These are phyloP conservation scores for Vitis hybrid DNA, from an alignment of 177 flowering plant genomes.

Conservation along the genomic window DNA sequence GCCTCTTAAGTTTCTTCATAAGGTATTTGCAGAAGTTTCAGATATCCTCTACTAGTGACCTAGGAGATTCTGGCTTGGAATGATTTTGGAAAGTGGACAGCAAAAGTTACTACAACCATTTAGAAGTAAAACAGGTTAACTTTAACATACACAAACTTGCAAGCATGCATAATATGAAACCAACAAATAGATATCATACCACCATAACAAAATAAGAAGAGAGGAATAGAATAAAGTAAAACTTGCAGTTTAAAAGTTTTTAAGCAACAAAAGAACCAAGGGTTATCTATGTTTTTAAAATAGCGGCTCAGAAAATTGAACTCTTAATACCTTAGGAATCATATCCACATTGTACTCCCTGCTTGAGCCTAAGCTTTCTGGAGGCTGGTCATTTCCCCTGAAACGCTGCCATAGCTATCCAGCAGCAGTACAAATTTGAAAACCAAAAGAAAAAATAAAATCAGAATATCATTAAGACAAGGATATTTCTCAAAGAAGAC, in stretches of 20 bases:
- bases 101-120: not conserved
- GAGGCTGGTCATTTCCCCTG: slow-evolving; percentile 62
- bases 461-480: too few relatives aligned
- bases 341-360: slow-evolving; percentile 93
- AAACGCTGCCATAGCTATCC: slow-evolving; percentile 88
- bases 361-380: slow-evolving; percentile 71
- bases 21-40: not conserved
- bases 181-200: not conserved
- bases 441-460: not conserved
- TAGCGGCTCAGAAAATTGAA: not conserved
- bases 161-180: not conserved
- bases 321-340: slow-evolving; percentile 74
- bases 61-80: not conserved
- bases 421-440: not conserved
- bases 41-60: not conserved
- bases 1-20: not conserved
- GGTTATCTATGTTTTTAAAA: not conserved
- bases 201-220: not conserved
- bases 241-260: not conserved
- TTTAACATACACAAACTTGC: not conserved
- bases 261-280: not conserved
- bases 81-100: not conserved
- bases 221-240: not conserved
- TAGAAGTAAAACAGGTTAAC: not conserved
- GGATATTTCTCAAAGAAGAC: not conserved